Percentiles rank a stretch among this genome's conserved stretches.
These are phyloP conservation scores for Psilocybe azurescens DNA, from an alignment of 768 basidiomycete species.

Conservation along the genomic window DNA sequence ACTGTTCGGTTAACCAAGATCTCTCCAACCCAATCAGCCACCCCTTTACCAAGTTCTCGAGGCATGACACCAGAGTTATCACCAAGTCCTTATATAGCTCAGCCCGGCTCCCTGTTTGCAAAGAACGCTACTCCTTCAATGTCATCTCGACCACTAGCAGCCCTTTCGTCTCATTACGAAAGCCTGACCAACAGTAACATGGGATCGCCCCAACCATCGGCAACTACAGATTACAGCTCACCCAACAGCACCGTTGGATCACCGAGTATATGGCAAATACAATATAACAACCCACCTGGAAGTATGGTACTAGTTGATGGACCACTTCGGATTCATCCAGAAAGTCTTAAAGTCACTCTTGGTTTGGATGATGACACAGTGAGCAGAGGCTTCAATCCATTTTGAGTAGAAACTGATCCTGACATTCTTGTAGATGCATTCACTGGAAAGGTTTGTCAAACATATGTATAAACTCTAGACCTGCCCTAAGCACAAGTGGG, in stretches of 20 bases:
- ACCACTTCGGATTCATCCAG: constrained; percentile 20
- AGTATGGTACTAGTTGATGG: constrained; percentile 24
- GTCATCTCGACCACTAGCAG: background rate
- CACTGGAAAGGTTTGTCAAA: constrained; percentile 28
- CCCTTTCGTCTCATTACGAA: background rate
- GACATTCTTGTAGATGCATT: constrained; percentile 23
- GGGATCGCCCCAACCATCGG: background rate
- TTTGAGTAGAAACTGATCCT: background rate
- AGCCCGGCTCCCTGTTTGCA: background rate
- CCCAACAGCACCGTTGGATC: constrained; percentile 10
- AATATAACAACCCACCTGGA: constrained; percentile 35
- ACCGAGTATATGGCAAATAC: constrained; percentile 44
- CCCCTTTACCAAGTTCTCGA: background rate
- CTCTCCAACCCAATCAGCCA: background rate
- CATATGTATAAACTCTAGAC: too few relatives aligned
- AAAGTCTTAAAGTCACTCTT: constrained; percentile 28
- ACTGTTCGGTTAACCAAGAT: constrained; percentile 26
- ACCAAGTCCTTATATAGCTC: too few relatives aligned
- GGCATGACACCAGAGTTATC: too few relatives aligned
- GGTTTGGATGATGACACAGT: constrained; percentile 46
- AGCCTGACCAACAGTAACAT: background rate
- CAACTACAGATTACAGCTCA: background rate
- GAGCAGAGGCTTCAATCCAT: constrained; percentile 20
- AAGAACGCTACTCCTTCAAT: background rate
- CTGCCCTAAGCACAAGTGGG: background rate